phyloP scores from a whole-genome alignment of 208 protist genomes.

The Endotrypanum monterogeii region DNA sequence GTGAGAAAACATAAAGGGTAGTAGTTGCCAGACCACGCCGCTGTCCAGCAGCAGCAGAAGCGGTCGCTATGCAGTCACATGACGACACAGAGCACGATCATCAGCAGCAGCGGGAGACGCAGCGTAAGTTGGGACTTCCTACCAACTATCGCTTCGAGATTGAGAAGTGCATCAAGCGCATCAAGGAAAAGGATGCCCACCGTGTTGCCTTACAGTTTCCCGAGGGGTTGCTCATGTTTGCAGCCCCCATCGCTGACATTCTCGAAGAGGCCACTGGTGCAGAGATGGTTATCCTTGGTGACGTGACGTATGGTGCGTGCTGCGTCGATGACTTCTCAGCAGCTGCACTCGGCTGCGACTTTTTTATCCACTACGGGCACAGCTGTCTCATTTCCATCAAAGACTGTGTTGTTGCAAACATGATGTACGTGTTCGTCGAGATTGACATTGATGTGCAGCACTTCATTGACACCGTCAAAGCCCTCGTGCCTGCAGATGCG shows the following conservation, averaged over 20 bases:
- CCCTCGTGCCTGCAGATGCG: conserved; percentile 80
- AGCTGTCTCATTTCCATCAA: conserved; percentile 96
- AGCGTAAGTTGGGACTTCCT: conserved; percentile 76
- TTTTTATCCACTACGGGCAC: conserved; percentile 99
- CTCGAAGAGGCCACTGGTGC: conserved; percentile 89
- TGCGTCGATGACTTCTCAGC: conserved; percentile 99
- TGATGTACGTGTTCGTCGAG: conserved; percentile 99
- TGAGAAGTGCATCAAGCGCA: conserved; percentile 97
- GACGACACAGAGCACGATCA: conserved; percentile 21
- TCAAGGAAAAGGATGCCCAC: conserved; percentile 84
- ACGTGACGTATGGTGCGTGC: conserved; percentile 99
- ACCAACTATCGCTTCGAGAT: conserved; percentile 99
- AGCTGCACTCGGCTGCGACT: conserved; percentile 94
- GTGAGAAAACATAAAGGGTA: too few relatives aligned
- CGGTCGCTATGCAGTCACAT: conserved; percentile 8
- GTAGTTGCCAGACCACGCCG: too few relatives aligned
- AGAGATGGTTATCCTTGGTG: conserved; percentile 97
- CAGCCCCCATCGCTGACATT: conserved; percentile 97
- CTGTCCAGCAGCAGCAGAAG: not conserved
- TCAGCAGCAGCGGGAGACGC: conserved; percentile 30
- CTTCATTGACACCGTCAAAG: conserved; percentile 95
- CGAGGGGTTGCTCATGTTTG: conserved; percentile 98
- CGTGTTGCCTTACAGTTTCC: conserved; percentile 98
- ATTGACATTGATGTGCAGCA: conserved; percentile 98
- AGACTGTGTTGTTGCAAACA: conserved; percentile 91